These are phyloP conservation scores for Xerocomus potaroensis DNA, from an alignment of 768 basidiomycete genomes.

Conservation along the genomic window DNA sequence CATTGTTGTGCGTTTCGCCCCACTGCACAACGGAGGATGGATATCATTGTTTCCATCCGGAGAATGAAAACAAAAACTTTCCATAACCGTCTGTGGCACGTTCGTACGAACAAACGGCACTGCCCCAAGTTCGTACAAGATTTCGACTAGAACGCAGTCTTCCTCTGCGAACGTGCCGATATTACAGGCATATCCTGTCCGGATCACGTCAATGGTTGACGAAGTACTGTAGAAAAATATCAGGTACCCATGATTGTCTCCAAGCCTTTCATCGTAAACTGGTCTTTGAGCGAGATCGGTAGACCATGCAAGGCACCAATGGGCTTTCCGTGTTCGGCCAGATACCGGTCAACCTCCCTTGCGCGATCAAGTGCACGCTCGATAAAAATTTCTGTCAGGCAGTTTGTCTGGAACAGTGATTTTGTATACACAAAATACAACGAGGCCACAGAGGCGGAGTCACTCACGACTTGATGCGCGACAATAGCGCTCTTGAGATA, in stretches of 20 bases:
- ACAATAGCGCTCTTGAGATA: conserved; percentile 29
- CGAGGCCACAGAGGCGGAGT: neutral
- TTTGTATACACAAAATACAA: neutral
- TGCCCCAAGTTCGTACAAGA: conserved; percentile 63
- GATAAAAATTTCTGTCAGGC: conserved; percentile 26
- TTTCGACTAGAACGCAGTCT: conserved; percentile 63
- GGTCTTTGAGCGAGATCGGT: conserved; percentile 41
- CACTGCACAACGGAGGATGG: conserved; percentile 40
- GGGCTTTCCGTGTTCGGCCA: conserved; percentile 16
- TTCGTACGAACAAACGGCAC: conserved; percentile 74
- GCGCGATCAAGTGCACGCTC: conserved; percentile 25
- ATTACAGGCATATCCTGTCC: conserved; percentile 43
- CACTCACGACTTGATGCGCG: conserved; percentile 25
- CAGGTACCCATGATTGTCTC: conserved; percentile 53
- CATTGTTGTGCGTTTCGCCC: conserved; percentile 73
- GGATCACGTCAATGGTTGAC: conserved; percentile 12
- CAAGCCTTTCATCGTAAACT: conserved; percentile 56
- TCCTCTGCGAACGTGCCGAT: conserved; percentile 55
- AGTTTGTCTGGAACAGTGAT: conserved; percentile 19
- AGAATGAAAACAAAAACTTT: conserved; percentile 18
- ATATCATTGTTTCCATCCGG: neutral
- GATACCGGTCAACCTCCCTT: conserved; percentile 22
- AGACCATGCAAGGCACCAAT: conserved; percentile 48
- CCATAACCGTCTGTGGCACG: conserved; percentile 75
- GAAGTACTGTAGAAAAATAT: neutral